A percentile compares a stretch with the other conserved stretches of the same genome.
Conservation (phyloP, 176 grass and related monocot genomes). For the Alopecurus myosuroides region DNA sequence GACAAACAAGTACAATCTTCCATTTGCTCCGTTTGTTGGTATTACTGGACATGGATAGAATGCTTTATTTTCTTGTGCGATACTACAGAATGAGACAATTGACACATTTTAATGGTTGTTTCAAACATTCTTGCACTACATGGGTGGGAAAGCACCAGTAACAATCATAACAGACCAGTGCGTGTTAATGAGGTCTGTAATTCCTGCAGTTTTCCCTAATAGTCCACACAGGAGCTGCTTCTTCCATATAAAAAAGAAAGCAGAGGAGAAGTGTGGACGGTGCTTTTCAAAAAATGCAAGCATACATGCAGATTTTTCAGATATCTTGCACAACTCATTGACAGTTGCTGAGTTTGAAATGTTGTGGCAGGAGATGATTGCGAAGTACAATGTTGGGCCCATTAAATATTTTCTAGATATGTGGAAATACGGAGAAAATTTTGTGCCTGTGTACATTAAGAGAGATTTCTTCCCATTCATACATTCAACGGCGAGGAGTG, state of each 20-base stretch:
- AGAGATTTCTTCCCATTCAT: too few relatives aligned
- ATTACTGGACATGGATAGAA: too few relatives aligned
- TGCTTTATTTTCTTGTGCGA: too few relatives aligned
- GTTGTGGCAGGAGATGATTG: background rate
- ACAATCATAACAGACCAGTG: background rate
- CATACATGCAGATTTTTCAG: background rate
- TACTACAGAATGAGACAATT: too few relatives aligned
- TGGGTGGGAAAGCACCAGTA: background rate
- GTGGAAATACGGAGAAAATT: background rate
- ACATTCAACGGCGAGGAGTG: too few relatives aligned
- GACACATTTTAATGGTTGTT: background rate
- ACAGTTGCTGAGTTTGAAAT: background rate
- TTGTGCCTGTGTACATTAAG: background rate
- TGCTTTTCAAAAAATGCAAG: background rate
- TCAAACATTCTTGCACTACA: background rate
- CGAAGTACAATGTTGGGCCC: background rate
- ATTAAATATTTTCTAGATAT: background rate
- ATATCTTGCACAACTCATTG: background rate
- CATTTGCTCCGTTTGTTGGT: too few relatives aligned
- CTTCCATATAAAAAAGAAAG: too few relatives aligned
- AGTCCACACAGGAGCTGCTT: background rate
- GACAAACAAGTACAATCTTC: too few relatives aligned
- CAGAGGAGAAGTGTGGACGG: background rate
- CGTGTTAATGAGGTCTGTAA: background rate
- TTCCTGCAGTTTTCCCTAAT: background rate